Base-by-base conservation (phyloP, 768 basidiomycete species). In the Pisolithus microcarpus region DNA sequence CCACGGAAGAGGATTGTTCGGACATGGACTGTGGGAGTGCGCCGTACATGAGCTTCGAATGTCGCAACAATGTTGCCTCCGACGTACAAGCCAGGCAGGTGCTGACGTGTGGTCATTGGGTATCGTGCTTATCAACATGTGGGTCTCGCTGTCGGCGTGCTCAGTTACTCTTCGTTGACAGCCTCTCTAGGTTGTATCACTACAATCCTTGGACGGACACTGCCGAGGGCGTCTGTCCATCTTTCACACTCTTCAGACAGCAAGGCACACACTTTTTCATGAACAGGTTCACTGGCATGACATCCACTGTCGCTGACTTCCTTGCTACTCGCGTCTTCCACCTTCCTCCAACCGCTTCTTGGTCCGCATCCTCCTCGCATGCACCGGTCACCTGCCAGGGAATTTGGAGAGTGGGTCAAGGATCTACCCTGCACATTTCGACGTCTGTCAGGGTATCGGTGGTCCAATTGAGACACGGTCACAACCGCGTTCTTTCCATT, bases 91-190 rank as follows among this genome's bases (percentile, higher is more conserved):
- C 93, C 95, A 55, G n/a, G 87, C 87, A 60, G 89, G 90, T 52
- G 96, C 96, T 54, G 95, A 99, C 70, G 92, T 99, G 49, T 99
- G 92, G 95, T 97, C 95, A 23, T 78, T 99, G 59, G 95, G 95
- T 55, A 96, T 99, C 66, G 96, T 99, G 57, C 82, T 99, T 61
- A 91, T 99, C 78, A 99, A 99, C 69, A 94, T 98, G 91, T 89
- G 59, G 34, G 83, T 75, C 15, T 42, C 13, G 28, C 5, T 50
- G 9, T 18, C 15, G 28, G 44, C 24, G 44, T 51, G 47, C 46
- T 52, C 5, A 19, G 21, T 16, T 26, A 23, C 18, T 4, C 38
- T 23, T 10, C 21, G 48, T 53, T 56, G 31, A 59, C 16, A n/a
- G 36, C 52, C 16, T 43, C 48, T 23, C 21, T 59, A 90, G 89